Base-by-base conservation (phyloP, 2,329 filamentous ascomycete species). In the Mycocentrospora acerina region DNA sequence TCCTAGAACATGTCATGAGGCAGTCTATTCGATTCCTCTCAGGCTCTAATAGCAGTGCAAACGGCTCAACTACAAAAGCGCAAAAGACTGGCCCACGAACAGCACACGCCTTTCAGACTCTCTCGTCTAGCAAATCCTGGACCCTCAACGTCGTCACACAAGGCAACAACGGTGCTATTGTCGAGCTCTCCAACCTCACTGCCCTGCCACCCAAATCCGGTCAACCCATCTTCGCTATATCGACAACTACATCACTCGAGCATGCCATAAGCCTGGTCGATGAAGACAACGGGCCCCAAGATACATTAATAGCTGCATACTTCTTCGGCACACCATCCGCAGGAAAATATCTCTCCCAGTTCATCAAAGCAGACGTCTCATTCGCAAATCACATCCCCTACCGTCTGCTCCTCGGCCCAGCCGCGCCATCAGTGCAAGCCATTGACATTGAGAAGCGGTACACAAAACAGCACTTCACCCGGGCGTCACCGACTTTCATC, bases 261-360 rank as follows among this genome's bases (percentile, higher is more conserved):
- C 76, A 81, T 53, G 75, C 73, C 4, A 78, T 81, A 46, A 73
- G 77, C 41, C 55, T 75, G 10, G 35, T 57, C 5, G 53, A 69
- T 12, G 67, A 65, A 35, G 56, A 58, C 48, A 64, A 55, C n/a
- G 59, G 47, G 2, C 28, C 39, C 2, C 29, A 42, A 42, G 29
- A 48, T 0, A 46, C 30, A 2, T 51, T 76, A 1, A 60, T 73
- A 1, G 76, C 76, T 14, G 67, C 72, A 2, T 82, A 80, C 49
- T 67, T 77, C 44, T 83, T 81, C 54, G 72, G 73, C 8, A 65
- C 66, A 15, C 66, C 73, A 0, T 46, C 66, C 2, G 64, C 74
- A 2, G 77, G 73, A 12, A 84, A 83, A 55, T 85, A 83, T 46
- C 67, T 84, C 4, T 69, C 71, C 7, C 78, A 83, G 46, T 81